Evolutionary conservation across 1,284 basidiomycete genomes (phyloP), one percentile per base, ranked within the genome.

Genomic region (Ustilago vetiveriae): DNA sequence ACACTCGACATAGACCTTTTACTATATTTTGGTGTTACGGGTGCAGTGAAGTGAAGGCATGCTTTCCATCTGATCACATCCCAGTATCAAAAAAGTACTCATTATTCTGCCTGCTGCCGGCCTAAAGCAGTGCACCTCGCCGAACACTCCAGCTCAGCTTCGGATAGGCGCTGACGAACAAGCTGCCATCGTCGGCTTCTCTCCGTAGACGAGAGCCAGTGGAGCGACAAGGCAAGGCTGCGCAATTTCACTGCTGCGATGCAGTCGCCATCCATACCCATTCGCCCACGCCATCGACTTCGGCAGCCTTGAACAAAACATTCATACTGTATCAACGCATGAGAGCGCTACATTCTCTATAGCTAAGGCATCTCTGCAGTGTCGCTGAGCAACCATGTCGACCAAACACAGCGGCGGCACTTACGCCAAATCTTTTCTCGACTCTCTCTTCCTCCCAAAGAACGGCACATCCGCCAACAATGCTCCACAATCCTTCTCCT

Each of bases 361-460:
- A n/a, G n/a, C n/a, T n/a, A n/a, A n/a, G n/a, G n/a, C n/a, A n/a
- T n/a, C n/a, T n/a, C n/a, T n/a, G n/a, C 11, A 29, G 13, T 23
- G 39, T 37, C 1, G 27, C 29, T n/a, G 16, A 37, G 10, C 32
- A n/a, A 33, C n/a, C 38, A 64, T 57, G 54, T 35, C 50, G 22
- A 37, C 42, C 53, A 56, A 51, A 58, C 46, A 49, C 17, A 21
- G 29, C 22, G 46, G 37, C 6, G 32, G 40, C 52, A 49, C 40
- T 40, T 49, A 70, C 42, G 67, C 67, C 48, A 65, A 47, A 42
- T 52, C 62, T 22, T 60, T 71, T 22, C 62, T 71, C 33, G 68
- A 71, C 21, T 54, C 53, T 19, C 35, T 71, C 32, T 35, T 71
- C 7, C 35, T 44, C 23, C 17, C 36, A 38, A 65, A 54, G 48